These are phyloP conservation scores for Tuber indicum DNA, from an alignment of 495 filamentous ascomycete genomes.

Conservation along the genomic window DNA sequence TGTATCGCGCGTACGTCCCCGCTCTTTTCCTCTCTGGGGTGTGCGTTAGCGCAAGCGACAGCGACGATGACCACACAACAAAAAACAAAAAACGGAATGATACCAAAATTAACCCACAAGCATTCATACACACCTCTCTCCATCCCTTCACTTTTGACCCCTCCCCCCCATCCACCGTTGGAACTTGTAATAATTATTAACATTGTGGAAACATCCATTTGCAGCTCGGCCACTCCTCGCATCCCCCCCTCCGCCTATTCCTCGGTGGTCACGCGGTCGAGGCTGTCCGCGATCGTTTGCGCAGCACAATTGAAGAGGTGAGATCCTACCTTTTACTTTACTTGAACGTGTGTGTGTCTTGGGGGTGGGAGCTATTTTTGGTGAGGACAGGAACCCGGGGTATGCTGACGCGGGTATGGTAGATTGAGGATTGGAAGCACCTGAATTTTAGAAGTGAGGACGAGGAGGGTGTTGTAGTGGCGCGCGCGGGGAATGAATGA, in stretches of 20 bases:
- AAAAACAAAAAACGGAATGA: not conserved
- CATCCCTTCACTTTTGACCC: not conserved
- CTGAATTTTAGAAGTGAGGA: slow-evolving; percentile 54
- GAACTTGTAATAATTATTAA: not conserved
- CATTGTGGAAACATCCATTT: not conserved
- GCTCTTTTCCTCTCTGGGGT: not conserved
- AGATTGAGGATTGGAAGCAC: slow-evolving; percentile 74
- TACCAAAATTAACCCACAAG: not conserved
- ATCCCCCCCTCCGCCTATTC: slow-evolving; percentile 76
- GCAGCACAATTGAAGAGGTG: slow-evolving; percentile 88
- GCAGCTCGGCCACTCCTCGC: slow-evolving; percentile 73
- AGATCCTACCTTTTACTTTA: not conserved
- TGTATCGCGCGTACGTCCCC: not conserved
- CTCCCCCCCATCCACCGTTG: no score
- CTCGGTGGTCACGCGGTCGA: slow-evolving; percentile 91
- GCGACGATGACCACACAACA: not conserved
- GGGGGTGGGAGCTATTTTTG: not conserved
- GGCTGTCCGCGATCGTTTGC: slow-evolving; percentile 80
- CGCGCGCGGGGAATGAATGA: not conserved
- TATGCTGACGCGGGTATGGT: slow-evolving; percentile 5
- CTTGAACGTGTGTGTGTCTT: not conserved
- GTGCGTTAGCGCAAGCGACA: not conserved
- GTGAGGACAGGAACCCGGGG: not conserved
- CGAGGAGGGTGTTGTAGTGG: slow-evolving; percentile 3
- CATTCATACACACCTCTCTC: not conserved